phyloP scores from a whole-genome alignment of 1,284 basidiomycete species.

The Ustilago vetiveriae region DNA sequence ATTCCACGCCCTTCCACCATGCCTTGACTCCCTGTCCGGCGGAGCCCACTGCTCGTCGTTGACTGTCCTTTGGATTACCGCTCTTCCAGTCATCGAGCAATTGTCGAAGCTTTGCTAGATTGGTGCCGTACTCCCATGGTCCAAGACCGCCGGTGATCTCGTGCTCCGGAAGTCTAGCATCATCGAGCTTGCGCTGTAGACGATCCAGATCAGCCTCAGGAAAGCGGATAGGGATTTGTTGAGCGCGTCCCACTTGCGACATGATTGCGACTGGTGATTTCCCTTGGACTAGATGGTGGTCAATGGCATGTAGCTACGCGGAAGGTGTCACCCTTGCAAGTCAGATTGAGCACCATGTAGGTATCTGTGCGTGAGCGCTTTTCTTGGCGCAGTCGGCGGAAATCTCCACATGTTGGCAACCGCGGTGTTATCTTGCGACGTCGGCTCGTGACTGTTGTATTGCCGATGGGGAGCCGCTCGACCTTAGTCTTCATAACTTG shows the following conservation, averaged over 20 bases:
- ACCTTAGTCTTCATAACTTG: no score
- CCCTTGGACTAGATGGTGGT: no score
- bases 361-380: neutral
- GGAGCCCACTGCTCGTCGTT: conserved; percentile 14
- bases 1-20: conserved; percentile 50
- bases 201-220: conserved; percentile 41
- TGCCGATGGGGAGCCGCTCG: no score
- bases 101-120: conserved; percentile 42
- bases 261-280: conserved; percentile 3
- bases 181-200: conserved; percentile 45
- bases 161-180: conserved; percentile 38
- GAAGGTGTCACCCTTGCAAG: no score
- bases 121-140: conserved; percentile 53
- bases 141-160: conserved; percentile 37
- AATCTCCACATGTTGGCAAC: neutral
- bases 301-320: no score
- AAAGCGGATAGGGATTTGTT: conserved; percentile 32
- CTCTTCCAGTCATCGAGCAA: conserved; percentile 44
- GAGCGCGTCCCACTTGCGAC: conserved; percentile 29
- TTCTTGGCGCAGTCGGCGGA: neutral
- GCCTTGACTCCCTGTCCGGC: conserved; percentile 34
- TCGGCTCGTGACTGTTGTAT: neutral
- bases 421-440: neutral
- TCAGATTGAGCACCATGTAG: neutral
- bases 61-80: conserved; percentile 28